Conservation (phyloP, 2,329 filamentous ascomycete genomes). For the Fusarium xyrophilum region DNA sequence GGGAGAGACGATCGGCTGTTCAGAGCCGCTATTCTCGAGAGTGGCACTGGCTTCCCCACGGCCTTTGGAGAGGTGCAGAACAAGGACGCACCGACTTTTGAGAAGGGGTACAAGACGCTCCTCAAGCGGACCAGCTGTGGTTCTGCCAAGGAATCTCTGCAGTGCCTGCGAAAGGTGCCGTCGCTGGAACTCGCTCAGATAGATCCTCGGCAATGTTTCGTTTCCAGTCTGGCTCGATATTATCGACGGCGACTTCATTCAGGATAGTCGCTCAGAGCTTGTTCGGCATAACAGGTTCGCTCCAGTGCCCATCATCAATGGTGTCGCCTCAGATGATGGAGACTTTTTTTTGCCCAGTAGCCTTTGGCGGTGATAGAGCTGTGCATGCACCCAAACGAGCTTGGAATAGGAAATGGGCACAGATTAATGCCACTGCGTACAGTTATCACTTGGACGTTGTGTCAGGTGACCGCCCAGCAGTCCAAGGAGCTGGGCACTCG, state of each 20-base stretch:
- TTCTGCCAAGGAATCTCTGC: background rate
- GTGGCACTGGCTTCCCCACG: slow-evolving; percentile 23
- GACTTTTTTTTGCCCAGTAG: slow-evolving; percentile 26
- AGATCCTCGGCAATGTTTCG: slow-evolving; percentile 8
- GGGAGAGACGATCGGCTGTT: slow-evolving; percentile 15
- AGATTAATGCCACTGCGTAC: slow-evolving; percentile 1
- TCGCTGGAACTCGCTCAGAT: slow-evolving; percentile 14
- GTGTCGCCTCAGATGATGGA: slow-evolving; percentile 5
- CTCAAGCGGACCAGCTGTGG: background rate
- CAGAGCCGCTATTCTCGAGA: slow-evolving; percentile 28
- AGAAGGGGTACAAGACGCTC: slow-evolving; percentile 11
- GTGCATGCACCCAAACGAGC: slow-evolving; percentile 25
- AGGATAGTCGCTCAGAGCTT: slow-evolving; percentile 11
- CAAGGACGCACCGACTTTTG: background rate
- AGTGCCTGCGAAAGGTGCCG: slow-evolving; percentile 23
- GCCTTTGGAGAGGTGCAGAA: slow-evolving; percentile 7
- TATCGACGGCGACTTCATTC: slow-evolving; percentile 19
- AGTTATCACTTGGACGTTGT: slow-evolving; percentile 28
- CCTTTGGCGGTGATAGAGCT: slow-evolving; percentile 19
- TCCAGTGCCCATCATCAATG: slow-evolving; percentile 11
- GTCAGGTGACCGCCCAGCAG: slow-evolving; percentile 8
- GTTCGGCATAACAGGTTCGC: slow-evolving; percentile 16
- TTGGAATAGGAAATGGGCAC: slow-evolving; percentile 17
- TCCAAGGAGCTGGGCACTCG: slow-evolving; percentile 19
- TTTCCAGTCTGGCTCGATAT: slow-evolving; percentile 28